Conservation (phyloP, 1,284 basidiomycete genomes). For the Ceratobasidium theobromae region DNA sequence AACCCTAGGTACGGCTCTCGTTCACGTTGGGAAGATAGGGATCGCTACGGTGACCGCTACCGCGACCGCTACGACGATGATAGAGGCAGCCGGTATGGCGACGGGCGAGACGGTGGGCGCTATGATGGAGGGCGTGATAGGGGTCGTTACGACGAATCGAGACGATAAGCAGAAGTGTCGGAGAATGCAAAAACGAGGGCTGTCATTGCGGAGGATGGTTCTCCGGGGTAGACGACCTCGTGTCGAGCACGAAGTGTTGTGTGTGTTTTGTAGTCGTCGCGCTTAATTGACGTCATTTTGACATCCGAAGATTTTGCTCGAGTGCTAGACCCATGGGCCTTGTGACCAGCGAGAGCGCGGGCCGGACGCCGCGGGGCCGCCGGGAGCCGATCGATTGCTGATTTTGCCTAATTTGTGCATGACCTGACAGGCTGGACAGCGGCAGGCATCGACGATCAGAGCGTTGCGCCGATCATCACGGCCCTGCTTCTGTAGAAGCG, state of each 20-base stretch:
- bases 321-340: neutral
- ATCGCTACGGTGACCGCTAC: neutral
- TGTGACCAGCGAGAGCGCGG: conserved; percentile 5
- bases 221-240: conserved; percentile 7
- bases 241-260: neutral
- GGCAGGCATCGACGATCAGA: conserved; percentile 22
- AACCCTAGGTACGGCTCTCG: neutral
- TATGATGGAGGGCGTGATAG: conserved; percentile 1
- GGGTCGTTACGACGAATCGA: conserved; percentile 4
- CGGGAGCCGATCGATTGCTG: neutral
- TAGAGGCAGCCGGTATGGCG: neutral
- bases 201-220: neutral
- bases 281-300: conserved; percentile 22
- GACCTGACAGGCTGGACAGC: neutral
- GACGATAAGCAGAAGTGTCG: conserved; percentile 4
- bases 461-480: conserved; percentile 23
- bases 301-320: neutral
- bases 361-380: conserved; percentile 1
- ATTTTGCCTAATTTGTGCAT: neutral
- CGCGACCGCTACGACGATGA: neutral
- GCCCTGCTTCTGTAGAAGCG: conserved; percentile 20
- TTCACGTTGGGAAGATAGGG: neutral
- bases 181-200: neutral
- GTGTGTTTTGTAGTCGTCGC: conserved; percentile 14
- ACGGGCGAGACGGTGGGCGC: neutral